Evolutionary conservation across 306 rosid species (phyloP).

Genomic region (Adenanthera pavonina): DNA sequence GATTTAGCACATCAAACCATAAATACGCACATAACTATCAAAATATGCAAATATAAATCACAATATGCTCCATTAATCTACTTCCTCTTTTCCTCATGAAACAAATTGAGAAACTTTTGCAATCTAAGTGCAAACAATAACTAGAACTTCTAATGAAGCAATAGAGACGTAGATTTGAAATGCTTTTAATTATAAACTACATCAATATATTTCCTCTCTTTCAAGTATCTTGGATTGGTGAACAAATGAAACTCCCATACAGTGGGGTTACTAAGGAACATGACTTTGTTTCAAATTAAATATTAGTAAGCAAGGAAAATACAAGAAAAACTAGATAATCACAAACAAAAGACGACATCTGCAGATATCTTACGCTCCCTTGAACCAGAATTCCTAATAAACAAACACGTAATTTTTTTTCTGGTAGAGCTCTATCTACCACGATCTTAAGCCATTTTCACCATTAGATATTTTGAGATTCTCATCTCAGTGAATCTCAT

Average conservation of each 20-base stretch:
- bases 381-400: background rate
- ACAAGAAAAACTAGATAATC: background rate
- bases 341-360: background rate
- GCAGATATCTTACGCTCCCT: background rate
- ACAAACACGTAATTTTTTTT: background rate
- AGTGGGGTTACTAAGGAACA: background rate
- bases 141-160: background rate
- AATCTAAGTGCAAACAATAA: background rate
- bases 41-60: background rate
- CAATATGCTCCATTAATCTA: background rate
- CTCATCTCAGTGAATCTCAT: background rate
- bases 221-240: background rate
- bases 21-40: background rate
- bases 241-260: background rate
- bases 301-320: background rate
- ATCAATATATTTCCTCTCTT: background rate
- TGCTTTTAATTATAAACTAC: background rate
- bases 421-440: background rate
- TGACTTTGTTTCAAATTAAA: background rate
- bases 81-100: background rate
- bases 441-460: background rate
- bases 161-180: background rate
- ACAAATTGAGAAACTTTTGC: background rate
- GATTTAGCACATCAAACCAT: constrained; percentile 16
- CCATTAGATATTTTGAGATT: background rate